Evolutionary conservation across 805 yeast species (phyloP).

Genomic region (Komagataella phaffii): DNA sequence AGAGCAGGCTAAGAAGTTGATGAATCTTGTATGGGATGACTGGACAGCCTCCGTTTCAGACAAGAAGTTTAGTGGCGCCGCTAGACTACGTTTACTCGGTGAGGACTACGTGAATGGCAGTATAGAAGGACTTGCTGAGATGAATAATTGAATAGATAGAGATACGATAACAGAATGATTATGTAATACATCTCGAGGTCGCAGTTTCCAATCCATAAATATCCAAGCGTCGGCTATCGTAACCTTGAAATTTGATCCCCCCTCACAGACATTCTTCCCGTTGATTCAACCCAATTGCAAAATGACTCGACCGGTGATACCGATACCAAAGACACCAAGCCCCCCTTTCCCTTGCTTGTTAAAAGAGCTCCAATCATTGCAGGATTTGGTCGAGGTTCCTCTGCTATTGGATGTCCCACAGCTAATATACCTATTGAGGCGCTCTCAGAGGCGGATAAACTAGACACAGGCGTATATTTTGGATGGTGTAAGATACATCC

Average conservation of each 20-base stretch:
- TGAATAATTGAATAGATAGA: slow-evolving; percentile 15
- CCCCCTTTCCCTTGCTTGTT: slow-evolving; percentile 37
- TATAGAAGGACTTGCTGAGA: slow-evolving; percentile 28
- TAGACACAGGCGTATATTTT: slow-evolving; percentile 77
- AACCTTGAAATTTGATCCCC: background rate
- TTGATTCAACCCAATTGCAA: background rate
- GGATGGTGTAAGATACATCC: slow-evolving; percentile 36
- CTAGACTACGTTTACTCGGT: slow-evolving; percentile 60
- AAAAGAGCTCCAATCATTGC: slow-evolving; percentile 38
- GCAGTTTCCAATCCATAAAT: background rate
- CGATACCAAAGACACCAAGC: slow-evolving; percentile 25
- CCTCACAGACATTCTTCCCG: background rate
- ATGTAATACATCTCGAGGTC: background rate
- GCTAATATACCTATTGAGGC: slow-evolving; percentile 67
- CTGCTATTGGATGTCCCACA: slow-evolving; percentile 91
- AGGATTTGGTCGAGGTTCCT: slow-evolving; percentile 93
- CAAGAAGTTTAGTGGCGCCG: slow-evolving; percentile 59
- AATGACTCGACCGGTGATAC: slow-evolving; percentile 26
- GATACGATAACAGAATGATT: background rate
- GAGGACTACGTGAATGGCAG: slow-evolving; percentile 50
- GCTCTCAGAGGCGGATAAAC: slow-evolving; percentile 21
- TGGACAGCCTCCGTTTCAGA: slow-evolving; percentile 44
- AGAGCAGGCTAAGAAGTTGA: slow-evolving; percentile 52
- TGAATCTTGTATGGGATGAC: slow-evolving; percentile 27
- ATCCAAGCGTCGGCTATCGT: background rate